Percentiles rank a stretch among this genome's conserved stretches.
These are phyloP conservation scores for Naganishia cerealis DNA, from an alignment of 1,284 basidiomycete species.

Conservation along the genomic window DNA sequence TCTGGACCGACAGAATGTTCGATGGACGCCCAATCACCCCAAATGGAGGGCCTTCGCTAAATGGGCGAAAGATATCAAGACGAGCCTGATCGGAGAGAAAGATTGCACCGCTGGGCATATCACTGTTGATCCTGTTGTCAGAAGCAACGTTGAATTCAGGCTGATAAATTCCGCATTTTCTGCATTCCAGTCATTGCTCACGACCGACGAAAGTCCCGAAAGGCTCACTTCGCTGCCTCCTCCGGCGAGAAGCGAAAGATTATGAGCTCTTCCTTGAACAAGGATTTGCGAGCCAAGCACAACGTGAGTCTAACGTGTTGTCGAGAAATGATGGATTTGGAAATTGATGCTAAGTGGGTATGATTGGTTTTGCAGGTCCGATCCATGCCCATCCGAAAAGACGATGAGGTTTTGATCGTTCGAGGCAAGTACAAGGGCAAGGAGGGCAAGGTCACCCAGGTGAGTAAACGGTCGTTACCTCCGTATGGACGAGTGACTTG, in stretches of 20 bases:
- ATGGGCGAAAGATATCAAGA: background rate
- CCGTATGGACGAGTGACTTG: background rate
- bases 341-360: background rate
- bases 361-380: slow-evolving; percentile 63
- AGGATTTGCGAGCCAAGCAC: slow-evolving; percentile 91
- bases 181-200: slow-evolving; percentile 43
- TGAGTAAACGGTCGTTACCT: slow-evolving; percentile 38
- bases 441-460: slow-evolving; percentile 93
- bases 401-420: slow-evolving; percentile 96
- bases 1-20: background rate
- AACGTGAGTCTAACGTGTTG: slow-evolving; percentile 64
- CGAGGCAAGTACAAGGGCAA: slow-evolving; percentile 95
- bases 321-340: background rate
- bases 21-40: background rate
- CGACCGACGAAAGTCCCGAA: slow-evolving; percentile 87
- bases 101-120: background rate
- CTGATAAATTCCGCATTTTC: slow-evolving; percentile 12
- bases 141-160: background rate
- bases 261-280: slow-evolving; percentile 93
- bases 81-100: background rate
- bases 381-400: slow-evolving; percentile 93
- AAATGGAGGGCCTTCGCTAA: too few relatives aligned
- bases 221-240: slow-evolving; percentile 91
- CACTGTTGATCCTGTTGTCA: slow-evolving; percentile 6
- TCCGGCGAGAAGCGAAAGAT: slow-evolving; percentile 94